Conservation (phyloP, 345 rosid species). For the Nephelium lappaceum region DNA sequence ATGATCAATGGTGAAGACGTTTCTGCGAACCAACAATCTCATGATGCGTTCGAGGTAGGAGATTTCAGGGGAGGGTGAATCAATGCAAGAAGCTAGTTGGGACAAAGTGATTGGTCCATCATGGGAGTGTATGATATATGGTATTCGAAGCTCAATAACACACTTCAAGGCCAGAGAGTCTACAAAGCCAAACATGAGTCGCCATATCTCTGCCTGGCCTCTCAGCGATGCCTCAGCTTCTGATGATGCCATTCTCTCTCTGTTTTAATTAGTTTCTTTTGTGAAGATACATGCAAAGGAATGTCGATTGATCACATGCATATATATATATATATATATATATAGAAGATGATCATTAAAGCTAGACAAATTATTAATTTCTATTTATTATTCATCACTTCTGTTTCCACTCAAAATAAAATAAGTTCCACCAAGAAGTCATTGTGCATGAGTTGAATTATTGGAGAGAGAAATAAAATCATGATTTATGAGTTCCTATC, state of each 20-base stretch:
- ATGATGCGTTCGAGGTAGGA: conserved; percentile 28
- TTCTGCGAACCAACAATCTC: conserved; percentile 29
- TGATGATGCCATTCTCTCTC: background rate
- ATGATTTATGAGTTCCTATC: too few relatives aligned
- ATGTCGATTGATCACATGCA: background rate
- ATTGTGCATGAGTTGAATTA: too few relatives aligned
- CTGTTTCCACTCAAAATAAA: background rate
- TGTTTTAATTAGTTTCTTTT: background rate
- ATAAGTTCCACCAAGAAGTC: background rate
- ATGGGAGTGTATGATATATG: conserved; percentile 31
- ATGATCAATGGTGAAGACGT: conserved; percentile 21
- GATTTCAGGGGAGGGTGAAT: conserved; percentile 12
- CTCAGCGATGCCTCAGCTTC: conserved; percentile 8
- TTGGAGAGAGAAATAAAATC: too few relatives aligned
- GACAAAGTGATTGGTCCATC: conserved; percentile 20
- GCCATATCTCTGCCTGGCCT: conserved; percentile 30
- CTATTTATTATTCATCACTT: too few relatives aligned
- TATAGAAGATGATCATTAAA: too few relatives aligned
- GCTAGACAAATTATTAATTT: too few relatives aligned
- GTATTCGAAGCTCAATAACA: conserved; percentile 34
- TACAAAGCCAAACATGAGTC: conserved; percentile 19
- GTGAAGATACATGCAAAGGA: background rate
- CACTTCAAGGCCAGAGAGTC: conserved; percentile 36
- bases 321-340: too few relatives aligned
- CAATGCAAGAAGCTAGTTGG: conserved; percentile 26